Evolutionary conservation across 305 asterid genomes (phyloP).

Genomic region (Rubia peregrina): DNA sequence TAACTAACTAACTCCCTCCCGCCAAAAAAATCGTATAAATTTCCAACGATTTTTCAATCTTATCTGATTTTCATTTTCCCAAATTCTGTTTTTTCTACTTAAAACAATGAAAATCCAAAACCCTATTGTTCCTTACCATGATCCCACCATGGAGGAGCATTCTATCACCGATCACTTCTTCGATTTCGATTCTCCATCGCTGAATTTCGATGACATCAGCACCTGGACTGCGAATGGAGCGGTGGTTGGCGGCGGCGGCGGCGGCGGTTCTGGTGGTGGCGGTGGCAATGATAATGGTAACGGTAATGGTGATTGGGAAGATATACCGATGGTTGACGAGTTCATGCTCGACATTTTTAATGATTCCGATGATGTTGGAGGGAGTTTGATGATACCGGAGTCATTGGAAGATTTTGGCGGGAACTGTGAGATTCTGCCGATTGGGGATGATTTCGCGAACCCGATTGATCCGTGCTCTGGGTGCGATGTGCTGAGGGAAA

Average conservation of each 20-base stretch:
- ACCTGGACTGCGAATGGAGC: neutral
- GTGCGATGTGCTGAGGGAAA: constrained; percentile 53
- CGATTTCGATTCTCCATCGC: constrained; percentile 16
- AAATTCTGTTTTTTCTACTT: too few relatives aligned
- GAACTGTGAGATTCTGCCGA: constrained; percentile 3
- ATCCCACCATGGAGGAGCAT: constrained; percentile 13
- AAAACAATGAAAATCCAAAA: constrained; percentile 28
- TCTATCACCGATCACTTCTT: constrained; percentile 16
- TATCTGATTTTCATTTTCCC: neutral
- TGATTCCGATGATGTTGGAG: neutral
- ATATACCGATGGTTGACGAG: neutral
- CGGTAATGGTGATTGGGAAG: neutral
- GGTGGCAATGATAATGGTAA: neutral
- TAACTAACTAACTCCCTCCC: constrained; percentile 22
- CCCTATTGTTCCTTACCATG: constrained; percentile 18
- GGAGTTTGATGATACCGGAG: neutral
- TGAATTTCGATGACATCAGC: constrained; percentile 14
- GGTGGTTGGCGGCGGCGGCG: neutral
- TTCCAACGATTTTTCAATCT: neutral
- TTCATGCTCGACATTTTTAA: neutral
- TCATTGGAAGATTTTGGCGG: neutral
- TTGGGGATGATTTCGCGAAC: constrained; percentile 30
- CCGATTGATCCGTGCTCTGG: constrained; percentile 41
- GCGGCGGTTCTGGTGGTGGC: neutral
- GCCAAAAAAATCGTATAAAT: neutral